Conservation (phyloP, 306 rosid genomes). For the Prunus mume region DNA sequence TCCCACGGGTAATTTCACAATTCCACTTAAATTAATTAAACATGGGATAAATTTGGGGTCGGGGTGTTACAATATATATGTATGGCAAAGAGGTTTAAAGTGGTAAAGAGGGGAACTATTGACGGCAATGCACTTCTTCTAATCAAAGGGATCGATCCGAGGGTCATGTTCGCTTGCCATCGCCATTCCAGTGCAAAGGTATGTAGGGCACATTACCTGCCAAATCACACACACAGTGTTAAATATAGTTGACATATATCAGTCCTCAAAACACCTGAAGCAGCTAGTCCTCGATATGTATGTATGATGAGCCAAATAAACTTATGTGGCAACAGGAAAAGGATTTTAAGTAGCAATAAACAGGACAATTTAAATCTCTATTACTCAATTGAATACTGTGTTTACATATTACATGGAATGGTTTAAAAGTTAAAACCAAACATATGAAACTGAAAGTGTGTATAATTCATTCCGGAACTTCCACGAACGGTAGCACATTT, state of each 20-base stretch:
- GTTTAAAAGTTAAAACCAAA: conserved; percentile 33
- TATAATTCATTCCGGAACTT: neutral
- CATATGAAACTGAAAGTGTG: neutral
- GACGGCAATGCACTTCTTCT: conserved; percentile 4
- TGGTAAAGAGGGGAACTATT: neutral
- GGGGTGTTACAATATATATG: too few relatives aligned
- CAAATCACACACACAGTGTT: conserved; percentile 4
- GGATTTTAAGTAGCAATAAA: neutral
- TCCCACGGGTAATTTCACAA: too few relatives aligned
- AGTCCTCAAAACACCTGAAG: neutral
- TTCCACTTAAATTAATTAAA: too few relatives aligned
- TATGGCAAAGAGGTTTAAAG: neutral
- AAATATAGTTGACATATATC: neutral
- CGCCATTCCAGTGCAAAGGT: conserved; percentile 98
- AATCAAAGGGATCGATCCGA: conserved; percentile 87
- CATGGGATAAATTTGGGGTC: too few relatives aligned
- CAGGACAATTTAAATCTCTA: conserved; percentile 14
- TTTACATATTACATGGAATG: too few relatives aligned
- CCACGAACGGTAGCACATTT: too few relatives aligned
- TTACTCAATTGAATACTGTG: too few relatives aligned
- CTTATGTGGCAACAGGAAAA: neutral
- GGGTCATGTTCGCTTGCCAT: conserved; percentile 99
- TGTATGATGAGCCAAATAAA: neutral
- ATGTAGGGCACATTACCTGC: conserved; percentile 98
- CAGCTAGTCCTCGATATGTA: neutral